Base-by-base conservation (phyloP, 2,329 filamentous ascomycete genomes). In the Tolypocladium album region DNA sequence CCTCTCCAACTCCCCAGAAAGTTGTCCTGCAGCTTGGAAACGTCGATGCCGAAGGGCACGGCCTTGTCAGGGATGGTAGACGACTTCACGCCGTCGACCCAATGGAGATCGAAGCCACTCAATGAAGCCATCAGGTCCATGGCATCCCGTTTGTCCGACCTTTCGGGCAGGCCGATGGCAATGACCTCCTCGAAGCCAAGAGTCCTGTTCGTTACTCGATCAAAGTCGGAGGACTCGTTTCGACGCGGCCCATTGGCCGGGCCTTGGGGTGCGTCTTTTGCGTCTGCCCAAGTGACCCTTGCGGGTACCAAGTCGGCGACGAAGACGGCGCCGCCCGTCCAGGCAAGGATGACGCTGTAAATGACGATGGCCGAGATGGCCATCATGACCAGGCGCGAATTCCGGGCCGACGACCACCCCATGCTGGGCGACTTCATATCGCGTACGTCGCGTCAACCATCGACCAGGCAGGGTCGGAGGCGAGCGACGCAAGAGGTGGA, bases 61-160 rank as follows among this genome's bases (percentile, higher is more conserved):
- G 70, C 72, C 60, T 73, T 73, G 39, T 77, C 73, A 0, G 68
- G 63, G 1, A 79, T 69, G 0, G 69, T 63, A 3, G 69, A 67
- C 0, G 74, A 75, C 12, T 71, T 68, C 0, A 81, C 69, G 3
- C 79, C 81, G n/a, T 79, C 72, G 0, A 80, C 65, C 67, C 75
- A 82, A 2, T 76, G 74, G 38, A 83, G 65, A 0, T 73, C 66
- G 13, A 83, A 66, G 9, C 72, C 74, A 22, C 72, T 80, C 7
- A 79, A 70, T 0, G 75, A 74, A 3, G 78, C 78, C 4, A 77
- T 76, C 7, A 81, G 68, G 1, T 74, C 70, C 67, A 83, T 74
- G 1, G 76, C 72, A 70, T 83, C 78, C 39, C 78, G 74, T 11
- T 79, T 75, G 62, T 84, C 82, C 34, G 74, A 77, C 4, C 81